Percentiles rank a stretch among this genome's conserved stretches.
Conservation (phyloP, 495 filamentous ascomycete species). For the Penicillium roqueforti region DNA sequence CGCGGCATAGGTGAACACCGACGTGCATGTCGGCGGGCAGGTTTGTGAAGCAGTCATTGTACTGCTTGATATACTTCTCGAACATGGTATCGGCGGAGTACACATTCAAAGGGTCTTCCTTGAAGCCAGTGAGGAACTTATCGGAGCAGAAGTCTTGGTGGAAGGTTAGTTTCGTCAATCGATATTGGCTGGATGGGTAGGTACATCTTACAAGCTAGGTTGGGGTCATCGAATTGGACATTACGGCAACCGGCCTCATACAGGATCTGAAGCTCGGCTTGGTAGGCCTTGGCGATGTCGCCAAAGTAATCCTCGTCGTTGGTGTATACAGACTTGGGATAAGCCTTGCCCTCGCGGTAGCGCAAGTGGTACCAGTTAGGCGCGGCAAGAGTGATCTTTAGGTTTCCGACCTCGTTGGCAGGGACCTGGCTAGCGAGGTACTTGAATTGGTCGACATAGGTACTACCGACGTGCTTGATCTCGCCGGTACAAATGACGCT, state of each 20-base stretch:
- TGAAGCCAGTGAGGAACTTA: conserved; percentile 67
- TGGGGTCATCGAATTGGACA: conserved; percentile 72
- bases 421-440: conserved; percentile 61
- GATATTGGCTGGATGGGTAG: neutral
- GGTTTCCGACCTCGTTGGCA: conserved; percentile 54
- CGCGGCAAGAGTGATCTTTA: conserved; percentile 70
- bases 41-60: conserved; percentile 66
- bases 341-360: conserved; percentile 65
- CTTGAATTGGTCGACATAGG: conserved; percentile 62
- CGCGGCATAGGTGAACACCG: conserved; percentile 75
- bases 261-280: conserved; percentile 59
- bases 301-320: conserved; percentile 68
- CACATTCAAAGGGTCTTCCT: conserved; percentile 50
- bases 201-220: conserved; percentile 60
- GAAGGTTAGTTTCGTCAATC: neutral
- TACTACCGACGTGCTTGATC: conserved; percentile 61
- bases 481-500: conserved; percentile 69
- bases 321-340: conserved; percentile 59
- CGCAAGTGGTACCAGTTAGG: conserved; percentile 73
- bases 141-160: conserved; percentile 65
- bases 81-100: conserved; percentile 62
- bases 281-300: conserved; percentile 71
- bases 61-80: conserved; percentile 69
- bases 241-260: conserved; percentile 68
- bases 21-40: conserved; percentile 66